A percentile compares a stretch with the other conserved stretches of the same genome.
Conservation (phyloP, 2,329 filamentous ascomycete genomes). For the Zasmidium angulare region DNA sequence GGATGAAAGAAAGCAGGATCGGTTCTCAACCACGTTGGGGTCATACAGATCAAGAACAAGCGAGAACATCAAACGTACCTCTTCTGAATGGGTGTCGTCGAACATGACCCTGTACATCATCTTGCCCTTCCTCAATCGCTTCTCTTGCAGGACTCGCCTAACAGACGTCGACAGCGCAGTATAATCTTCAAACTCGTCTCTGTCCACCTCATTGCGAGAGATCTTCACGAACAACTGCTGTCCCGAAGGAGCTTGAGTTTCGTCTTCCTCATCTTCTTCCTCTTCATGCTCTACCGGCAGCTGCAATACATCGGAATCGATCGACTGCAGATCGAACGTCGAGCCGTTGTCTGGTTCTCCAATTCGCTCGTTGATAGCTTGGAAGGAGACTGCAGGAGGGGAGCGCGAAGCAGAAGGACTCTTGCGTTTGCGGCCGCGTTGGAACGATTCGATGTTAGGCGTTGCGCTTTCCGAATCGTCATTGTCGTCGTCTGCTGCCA, state of each 20-base stretch:
- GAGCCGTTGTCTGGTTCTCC: slow-evolving; percentile 8
- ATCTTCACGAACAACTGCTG: slow-evolving; percentile 15
- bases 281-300: slow-evolving; percentile 4
- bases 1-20: too few relatives aligned
- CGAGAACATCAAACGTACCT: slow-evolving; percentile 37
- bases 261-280: too few relatives aligned
- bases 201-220: slow-evolving; percentile 18
- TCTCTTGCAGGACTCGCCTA: slow-evolving; percentile 42
- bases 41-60: neutral
- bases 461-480: slow-evolving; percentile 13
- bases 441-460: slow-evolving; percentile 12
- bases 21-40: too few relatives aligned
- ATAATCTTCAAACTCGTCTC: slow-evolving; percentile 27
- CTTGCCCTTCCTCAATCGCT: slow-evolving; percentile 29
- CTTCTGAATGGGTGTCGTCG: slow-evolving; percentile 38
- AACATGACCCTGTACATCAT: slow-evolving; percentile 45
- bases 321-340: slow-evolving; percentile 12
- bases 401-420: slow-evolving; percentile 3
- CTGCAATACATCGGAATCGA: neutral
- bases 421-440: slow-evolving; percentile 12
- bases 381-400: slow-evolving; percentile 10
- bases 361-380: slow-evolving; percentile 18
- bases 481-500: slow-evolving; percentile 3
- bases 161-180: slow-evolving; percentile 34
- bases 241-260: neutral